Base-by-base conservation (phyloP, 768 basidiomycete species). In the Kwoniella mangroviensis region DNA sequence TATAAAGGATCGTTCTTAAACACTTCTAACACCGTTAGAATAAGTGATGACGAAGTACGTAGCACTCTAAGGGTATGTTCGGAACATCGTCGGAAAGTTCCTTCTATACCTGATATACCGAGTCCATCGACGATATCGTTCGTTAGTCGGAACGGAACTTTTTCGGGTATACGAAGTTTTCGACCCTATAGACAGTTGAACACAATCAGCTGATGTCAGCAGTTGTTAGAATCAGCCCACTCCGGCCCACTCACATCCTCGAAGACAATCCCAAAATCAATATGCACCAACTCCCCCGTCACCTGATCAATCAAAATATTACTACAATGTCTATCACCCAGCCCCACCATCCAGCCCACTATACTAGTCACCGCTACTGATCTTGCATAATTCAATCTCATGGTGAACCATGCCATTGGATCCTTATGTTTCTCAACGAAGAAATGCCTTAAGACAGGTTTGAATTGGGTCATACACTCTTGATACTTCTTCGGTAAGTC, bases 1-100 rank as follows among this genome's bases (percentile, higher is more conserved):
- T 98, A 92, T 21, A 99, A 86, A 5, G 97, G 96, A 82, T 99
- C 96, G 78, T 96, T 89, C 82, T 92, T 93, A 88, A 98, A 97
- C 15, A 98, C 96, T 78, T 97, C 95, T 45, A 99, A 86, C 3
- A 99, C 91, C 0, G 95, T 98, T 87, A 94, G 89, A 78, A 99
- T 90, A 55, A 96, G 89, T 42, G 90, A 91, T 0, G 92, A 92
- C 11, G 90, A 88, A 49, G 91, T 90, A 12, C 95, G 88, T 42
- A 98, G 85, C 4, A 99, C 96, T 13, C 94, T 89, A 7, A 99
- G 84, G 0, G 95, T 97, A 83, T 98, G 93, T 83, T 99, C 94
- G 1, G 93, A 90, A 79, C 96, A 98, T 15, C 93, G 88, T 71
- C 95, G 90, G 86, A 96, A 99, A 2, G 98, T 95, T 0, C 96